Evolutionary conservation across 2,329 filamentous ascomycete species (phyloP).

Genomic region (Sclerotinia nivalis): DNA sequence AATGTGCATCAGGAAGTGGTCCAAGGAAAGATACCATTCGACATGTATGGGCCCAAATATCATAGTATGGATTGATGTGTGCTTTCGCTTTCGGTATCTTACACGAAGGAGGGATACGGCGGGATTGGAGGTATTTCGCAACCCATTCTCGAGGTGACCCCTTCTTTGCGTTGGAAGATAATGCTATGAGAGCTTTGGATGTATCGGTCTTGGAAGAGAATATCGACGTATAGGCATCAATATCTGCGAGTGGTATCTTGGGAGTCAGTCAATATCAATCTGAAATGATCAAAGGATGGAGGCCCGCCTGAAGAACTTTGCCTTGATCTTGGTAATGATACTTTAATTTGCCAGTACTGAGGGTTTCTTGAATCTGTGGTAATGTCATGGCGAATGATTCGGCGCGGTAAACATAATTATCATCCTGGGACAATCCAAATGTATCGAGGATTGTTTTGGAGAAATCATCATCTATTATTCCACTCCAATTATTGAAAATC

Average conservation of each 20-base stretch:
- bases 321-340: constrained; percentile 36
- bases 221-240: constrained; percentile 65
- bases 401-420: constrained; percentile 35
- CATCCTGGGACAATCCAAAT: constrained; percentile 30
- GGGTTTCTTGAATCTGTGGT: constrained; percentile 29
- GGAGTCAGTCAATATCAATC: constrained; percentile 28
- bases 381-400: constrained; percentile 36
- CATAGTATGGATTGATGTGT: constrained; percentile 63
- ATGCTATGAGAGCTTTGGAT: constrained; percentile 60
- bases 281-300: neutral
- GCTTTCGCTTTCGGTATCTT: constrained; percentile 51
- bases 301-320: constrained; percentile 29
- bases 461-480: constrained; percentile 31
- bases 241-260: constrained; percentile 49
- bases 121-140: constrained; percentile 55
- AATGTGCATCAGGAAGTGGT: constrained; percentile 56
- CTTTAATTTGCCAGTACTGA: constrained; percentile 28
- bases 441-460: constrained; percentile 29
- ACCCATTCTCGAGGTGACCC: constrained; percentile 59
- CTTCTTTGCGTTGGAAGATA: constrained; percentile 66
- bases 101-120: constrained; percentile 51
- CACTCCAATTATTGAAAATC: constrained; percentile 34
- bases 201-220: constrained; percentile 63
- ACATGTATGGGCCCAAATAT: constrained; percentile 67
- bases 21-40: constrained; percentile 60